Base-by-base conservation (phyloP, 176 grass and related monocot species). In the Hyparrhenia diplandra region DNA sequence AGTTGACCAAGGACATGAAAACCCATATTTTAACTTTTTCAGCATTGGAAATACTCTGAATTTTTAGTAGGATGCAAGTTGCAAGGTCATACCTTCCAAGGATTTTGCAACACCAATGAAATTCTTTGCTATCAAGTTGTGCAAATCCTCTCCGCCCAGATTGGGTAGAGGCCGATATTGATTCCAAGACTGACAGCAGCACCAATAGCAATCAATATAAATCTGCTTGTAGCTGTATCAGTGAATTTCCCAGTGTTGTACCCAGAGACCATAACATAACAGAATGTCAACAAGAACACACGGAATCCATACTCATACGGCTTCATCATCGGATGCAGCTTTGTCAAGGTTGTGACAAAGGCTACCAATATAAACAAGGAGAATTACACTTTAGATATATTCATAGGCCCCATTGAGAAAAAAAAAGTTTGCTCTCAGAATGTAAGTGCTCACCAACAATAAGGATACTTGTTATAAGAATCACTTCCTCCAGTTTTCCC, bases 121-220 rank as follows among this genome's bases (percentile, higher is more conserved):
- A 74, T 95, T 95, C 69, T 98, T 94, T 70, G 89, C 84, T 52
- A 99, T 71, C 80, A 99, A 84, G 74, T 90, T 91, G 81, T 99
- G 97, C 73, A 99, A 80, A 88, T 99, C 90, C 71, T 99, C 92
- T 75, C 97, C 97, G 97, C 82, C 93, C 93, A 99, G 68, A 95
- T 99, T 81, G 93, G 90, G 69, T 99, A 95, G 85, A 99, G 86
- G 64, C 89, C 90, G 64, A 99, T 85, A 74, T 99, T 99, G 76
- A 99, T 81, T 84, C 90, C 84, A 47, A 95, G 81, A 57, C 90
- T 85, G 83, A 95, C 89, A 82, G 73, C 87, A 69, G 92, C 96
- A 84, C 96, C 96, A 66, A 99, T 7, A 20, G 79, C 97, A 88
- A 99, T 96, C 59, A 99, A 79, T 62, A 99, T 21, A 85, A 95